Percentiles rank a stretch among this genome's conserved stretches.
Conservation (phyloP, 768 basidiomycete species). For the Coprinopsis cinerea region DNA sequence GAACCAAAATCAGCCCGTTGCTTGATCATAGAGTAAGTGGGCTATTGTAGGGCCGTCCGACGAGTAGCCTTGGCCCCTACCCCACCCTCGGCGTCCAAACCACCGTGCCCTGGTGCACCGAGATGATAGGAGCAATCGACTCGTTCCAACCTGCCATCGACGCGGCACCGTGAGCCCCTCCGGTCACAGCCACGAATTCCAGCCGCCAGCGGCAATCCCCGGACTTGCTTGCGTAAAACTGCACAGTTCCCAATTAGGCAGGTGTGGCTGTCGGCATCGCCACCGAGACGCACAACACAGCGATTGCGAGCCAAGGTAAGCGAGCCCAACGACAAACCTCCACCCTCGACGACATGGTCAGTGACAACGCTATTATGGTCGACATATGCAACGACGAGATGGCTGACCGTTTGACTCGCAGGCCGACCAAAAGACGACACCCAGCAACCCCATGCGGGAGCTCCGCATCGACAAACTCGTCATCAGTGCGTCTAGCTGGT, state of each 20-base stretch:
- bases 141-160: not conserved
- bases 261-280: slow-evolving; percentile 6
- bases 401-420: slow-evolving; percentile 23
- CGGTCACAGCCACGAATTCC: not conserved
- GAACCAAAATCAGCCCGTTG: too few species aligned
- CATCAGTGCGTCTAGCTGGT: slow-evolving; percentile 97
- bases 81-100: not conserved
- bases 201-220: slow-evolving; percentile 23
- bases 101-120: not conserved
- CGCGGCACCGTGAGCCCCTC: not conserved
- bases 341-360: slow-evolving; percentile 7
- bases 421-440: slow-evolving; percentile 86
- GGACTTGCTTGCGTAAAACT: slow-evolving; percentile 18
- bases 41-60: not conserved
- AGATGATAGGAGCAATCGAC: not conserved
- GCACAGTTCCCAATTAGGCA: slow-evolving; percentile 25
- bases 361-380: not conserved
- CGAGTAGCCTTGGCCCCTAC: not conserved
- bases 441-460: slow-evolving; percentile 94
- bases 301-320: not conserved
- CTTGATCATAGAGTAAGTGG: too few species aligned
- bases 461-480: slow-evolving; percentile 97
- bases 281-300: not conserved
- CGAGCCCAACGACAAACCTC: not conserved
- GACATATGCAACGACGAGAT: slow-evolving; percentile 8